A percentile compares a stretch with the other conserved stretches of the same genome.
These are phyloP conservation scores for Backusella liffmaniae DNA, from an alignment of 192 early-diverging fungal species.

Conservation along the genomic window DNA sequence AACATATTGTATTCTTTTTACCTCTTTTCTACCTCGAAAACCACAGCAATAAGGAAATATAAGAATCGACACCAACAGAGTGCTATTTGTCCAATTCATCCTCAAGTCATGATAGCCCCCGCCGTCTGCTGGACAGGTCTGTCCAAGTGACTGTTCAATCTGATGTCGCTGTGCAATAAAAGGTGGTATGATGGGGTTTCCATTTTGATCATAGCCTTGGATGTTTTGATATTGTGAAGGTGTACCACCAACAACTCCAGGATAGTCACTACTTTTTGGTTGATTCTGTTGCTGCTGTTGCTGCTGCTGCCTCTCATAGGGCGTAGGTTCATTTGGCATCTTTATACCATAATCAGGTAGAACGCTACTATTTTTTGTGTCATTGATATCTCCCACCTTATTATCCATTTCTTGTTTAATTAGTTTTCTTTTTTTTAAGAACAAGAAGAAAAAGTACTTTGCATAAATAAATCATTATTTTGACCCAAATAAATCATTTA, in stretches of 20 bases:
- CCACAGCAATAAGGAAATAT: constrained; percentile 35
- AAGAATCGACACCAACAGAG: constrained; percentile 21
- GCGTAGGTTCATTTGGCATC: not conserved
- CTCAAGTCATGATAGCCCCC: constrained; percentile 26
- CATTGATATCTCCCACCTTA: not conserved
- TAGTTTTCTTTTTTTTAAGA: not conserved
- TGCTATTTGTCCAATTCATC: constrained; percentile 30
- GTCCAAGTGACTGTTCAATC: constrained; percentile 29
- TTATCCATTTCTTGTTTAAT: not conserved
- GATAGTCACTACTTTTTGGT: not conserved
- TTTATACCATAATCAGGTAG: not conserved
- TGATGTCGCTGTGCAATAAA: constrained; percentile 26
- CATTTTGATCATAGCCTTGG: constrained; percentile 14
- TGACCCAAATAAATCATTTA: not conserved
- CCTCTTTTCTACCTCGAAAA: constrained; percentile 26
- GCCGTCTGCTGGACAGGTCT: constrained; percentile 6
- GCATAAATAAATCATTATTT: not conserved
- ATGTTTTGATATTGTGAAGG: not conserved
- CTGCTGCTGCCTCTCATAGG: not conserved
- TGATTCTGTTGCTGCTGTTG: not conserved
- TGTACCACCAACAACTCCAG: constrained; percentile 2
- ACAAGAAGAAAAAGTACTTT: not conserved
- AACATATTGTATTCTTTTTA: not conserved
- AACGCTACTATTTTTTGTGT: not conserved
- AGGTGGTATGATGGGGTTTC: constrained; percentile 14